These are phyloP conservation scores for Jackrogersella minutella DNA, from an alignment of 495 filamentous ascomycete genomes.

Conservation along the genomic window DNA sequence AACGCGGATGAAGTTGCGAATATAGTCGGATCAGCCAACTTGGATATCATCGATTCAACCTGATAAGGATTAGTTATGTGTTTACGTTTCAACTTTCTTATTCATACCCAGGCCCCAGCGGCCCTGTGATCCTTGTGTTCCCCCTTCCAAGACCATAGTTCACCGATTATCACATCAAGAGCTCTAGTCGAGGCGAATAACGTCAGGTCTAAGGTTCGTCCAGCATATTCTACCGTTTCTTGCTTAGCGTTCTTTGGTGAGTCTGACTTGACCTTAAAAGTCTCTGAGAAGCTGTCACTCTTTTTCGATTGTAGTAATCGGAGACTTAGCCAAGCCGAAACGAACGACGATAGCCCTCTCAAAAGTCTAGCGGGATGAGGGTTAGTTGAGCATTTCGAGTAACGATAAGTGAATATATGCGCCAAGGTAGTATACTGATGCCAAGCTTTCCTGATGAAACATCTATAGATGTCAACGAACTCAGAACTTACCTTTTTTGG, in stretches of 20 bases:
- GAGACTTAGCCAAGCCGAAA: conserved; percentile 60
- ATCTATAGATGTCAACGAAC: conserved; percentile 9
- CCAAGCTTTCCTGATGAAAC: conserved; percentile 37
- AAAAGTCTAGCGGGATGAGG: conserved; percentile 48
- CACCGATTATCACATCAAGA: conserved; percentile 72
- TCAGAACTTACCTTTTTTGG: conserved; percentile 40
- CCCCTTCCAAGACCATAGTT: conserved; percentile 66
- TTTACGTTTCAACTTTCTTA: background rate
- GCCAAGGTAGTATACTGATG: conserved; percentile 29
- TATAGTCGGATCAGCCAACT: conserved; percentile 69
- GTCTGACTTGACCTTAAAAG: conserved; percentile 30
- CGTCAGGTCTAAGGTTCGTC: conserved; percentile 86
- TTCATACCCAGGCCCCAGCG: conserved; percentile 55
- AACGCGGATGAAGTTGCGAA: conserved; percentile 80
- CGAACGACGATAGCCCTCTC: conserved; percentile 58
- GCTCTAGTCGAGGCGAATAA: conserved; percentile 81
- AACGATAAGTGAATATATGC: conserved; percentile 14
- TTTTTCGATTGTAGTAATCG: conserved; percentile 56
- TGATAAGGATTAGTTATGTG: conserved; percentile 29
- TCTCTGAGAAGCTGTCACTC: conserved; percentile 52
- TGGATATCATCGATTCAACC: conserved; percentile 60
- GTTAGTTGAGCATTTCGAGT: conserved; percentile 23
- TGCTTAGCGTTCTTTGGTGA: conserved; percentile 33
- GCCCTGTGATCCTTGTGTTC: conserved; percentile 44
- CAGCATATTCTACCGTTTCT: conserved; percentile 61